These are phyloP conservation scores for Diaporthe sp. DNA, from an alignment of 2,329 filamentous ascomycete species.

Conservation along the genomic window DNA sequence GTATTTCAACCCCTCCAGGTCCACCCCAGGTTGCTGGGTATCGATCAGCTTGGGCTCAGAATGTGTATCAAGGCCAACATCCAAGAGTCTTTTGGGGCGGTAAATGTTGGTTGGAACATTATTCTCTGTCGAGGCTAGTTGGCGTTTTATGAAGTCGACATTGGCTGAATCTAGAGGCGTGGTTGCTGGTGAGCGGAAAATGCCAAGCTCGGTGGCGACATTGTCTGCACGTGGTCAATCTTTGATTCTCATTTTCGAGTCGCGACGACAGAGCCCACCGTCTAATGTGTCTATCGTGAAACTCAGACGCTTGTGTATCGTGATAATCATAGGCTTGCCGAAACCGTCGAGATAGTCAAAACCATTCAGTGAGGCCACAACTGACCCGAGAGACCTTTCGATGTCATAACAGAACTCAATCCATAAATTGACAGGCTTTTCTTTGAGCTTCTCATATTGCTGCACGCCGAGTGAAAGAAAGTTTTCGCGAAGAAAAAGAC, in stretches of 20 bases:
- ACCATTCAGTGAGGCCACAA: too few relatives aligned
- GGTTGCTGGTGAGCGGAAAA: background rate
- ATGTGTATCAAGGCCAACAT: background rate
- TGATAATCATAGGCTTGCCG: background rate
- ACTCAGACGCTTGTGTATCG: background rate
- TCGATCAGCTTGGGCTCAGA: background rate
- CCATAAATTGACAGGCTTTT: background rate
- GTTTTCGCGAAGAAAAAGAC: background rate
- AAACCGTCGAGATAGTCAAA: background rate
- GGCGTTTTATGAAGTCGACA: background rate
- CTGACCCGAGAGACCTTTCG: background rate
- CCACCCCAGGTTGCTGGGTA: background rate
- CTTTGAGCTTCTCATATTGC: fast-evolving
- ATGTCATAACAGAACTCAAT: too few relatives aligned
- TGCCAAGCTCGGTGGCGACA: background rate
- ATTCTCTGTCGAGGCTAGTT: background rate
- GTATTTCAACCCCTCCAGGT: background rate
- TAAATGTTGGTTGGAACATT: background rate
- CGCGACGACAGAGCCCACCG: background rate
- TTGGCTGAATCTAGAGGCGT: background rate
- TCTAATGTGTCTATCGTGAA: background rate
- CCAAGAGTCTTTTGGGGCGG: background rate
- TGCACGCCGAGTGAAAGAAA: background rate
- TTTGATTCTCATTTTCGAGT: background rate
- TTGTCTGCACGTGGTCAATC: background rate